Evolutionary conservation across 1,284 basidiomycete species (phyloP).

Genomic region (Trametes pubescens): DNA sequence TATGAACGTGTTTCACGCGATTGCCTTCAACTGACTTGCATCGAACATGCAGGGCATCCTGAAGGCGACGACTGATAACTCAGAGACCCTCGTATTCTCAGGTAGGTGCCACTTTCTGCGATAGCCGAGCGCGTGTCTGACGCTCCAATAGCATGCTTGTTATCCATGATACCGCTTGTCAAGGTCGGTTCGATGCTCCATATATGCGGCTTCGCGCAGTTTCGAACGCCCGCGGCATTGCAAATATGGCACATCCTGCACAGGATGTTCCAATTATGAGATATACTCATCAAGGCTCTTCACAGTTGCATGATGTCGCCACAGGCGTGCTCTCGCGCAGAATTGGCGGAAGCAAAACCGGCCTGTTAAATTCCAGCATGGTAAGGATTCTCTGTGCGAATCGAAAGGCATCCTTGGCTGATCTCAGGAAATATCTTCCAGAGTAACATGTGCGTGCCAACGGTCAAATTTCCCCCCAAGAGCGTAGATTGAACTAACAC

Average conservation of each 20-base stretch:
- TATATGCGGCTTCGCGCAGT: neutral
- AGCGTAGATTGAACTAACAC: neutral
- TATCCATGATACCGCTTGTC: conserved; percentile 77
- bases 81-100: conserved; percentile 70
- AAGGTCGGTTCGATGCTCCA: conserved; percentile 52
- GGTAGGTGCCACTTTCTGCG: conserved; percentile 49
- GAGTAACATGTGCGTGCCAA: conserved; percentile 69
- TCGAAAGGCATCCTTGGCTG: neutral
- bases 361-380: conserved; percentile 85
- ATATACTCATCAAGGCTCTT: neutral
- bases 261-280: neutral
- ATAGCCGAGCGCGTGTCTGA: conserved; percentile 6
- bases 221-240: neutral
- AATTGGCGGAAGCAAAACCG: conserved; percentile 80
- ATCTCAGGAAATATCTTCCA: conserved; percentile 37
- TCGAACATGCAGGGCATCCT: conserved; percentile 63
- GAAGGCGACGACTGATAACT: conserved; percentile 60
- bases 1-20: neutral
- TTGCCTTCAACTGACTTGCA: neutral
- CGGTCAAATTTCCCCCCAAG: no score
- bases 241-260: neutral
- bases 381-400: conserved; percentile 44
- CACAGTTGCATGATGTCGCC: conserved; percentile 78
- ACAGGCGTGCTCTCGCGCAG: conserved; percentile 80
- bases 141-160: conserved; percentile 59